phyloP scores from a whole-genome alignment of 1,139 yeast species.

The Lizanozyma gosingica region DNA sequence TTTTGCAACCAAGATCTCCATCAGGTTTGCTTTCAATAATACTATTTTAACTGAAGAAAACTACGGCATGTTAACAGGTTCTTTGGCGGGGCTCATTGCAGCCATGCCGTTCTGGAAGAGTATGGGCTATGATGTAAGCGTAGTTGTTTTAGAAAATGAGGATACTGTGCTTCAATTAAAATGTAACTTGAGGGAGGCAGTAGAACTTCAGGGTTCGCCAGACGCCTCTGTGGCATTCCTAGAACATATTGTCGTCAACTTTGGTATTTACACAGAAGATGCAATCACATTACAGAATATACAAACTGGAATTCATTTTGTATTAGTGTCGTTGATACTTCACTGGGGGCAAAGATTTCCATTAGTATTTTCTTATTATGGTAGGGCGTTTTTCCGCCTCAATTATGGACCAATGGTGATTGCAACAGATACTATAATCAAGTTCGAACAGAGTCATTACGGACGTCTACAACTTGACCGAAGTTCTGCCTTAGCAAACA shows the following conservation, averaged over 20 bases:
- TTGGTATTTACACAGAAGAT: background rate
- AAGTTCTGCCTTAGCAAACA: background rate
- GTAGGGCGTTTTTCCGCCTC: background rate
- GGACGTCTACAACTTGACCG: background rate
- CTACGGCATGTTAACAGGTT: background rate
- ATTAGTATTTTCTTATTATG: background rate
- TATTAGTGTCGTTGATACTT: background rate
- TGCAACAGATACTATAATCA: background rate
- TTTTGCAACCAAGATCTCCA: background rate
- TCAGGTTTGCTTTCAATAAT: background rate
- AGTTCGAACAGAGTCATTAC: background rate
- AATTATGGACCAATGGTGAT: background rate
- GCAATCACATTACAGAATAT: background rate
- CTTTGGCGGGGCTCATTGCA: background rate
- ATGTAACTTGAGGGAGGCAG: background rate
- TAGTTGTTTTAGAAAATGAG: background rate
- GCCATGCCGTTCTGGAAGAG: background rate
- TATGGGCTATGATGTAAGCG: background rate
- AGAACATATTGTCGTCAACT: background rate
- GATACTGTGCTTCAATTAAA: background rate
- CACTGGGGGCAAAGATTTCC: background rate
- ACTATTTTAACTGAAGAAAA: background rate
- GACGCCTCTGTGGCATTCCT: background rate
- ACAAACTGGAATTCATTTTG: background rate
- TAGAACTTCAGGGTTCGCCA: background rate